These are phyloP conservation scores for Lepidium sativum DNA, from an alignment of 345 rosid species.

Conservation along the genomic window DNA sequence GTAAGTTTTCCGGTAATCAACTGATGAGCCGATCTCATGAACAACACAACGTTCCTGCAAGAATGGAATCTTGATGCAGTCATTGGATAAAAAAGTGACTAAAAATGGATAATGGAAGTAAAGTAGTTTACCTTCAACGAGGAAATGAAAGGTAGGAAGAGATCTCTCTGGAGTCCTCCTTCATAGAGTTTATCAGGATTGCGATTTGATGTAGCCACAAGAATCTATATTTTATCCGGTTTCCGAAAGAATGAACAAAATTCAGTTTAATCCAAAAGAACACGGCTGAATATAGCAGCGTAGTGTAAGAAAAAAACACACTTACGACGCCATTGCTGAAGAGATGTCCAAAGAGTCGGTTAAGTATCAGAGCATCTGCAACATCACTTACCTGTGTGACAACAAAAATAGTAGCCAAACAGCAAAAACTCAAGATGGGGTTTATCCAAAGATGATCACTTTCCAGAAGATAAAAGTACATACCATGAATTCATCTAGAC, in stretches of 20 bases:
- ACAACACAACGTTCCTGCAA: conserved; percentile 65
- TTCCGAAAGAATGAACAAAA: neutral
- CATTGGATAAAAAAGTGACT: neutral
- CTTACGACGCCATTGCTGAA: conserved; percentile 88
- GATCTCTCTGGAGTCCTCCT: conserved; percentile 97
- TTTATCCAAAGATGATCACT: neutral
- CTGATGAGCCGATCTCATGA: conserved; percentile 85
- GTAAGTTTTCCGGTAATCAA: conserved; percentile 87
- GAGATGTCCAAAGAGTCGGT: conserved; percentile 74
- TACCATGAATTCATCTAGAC: conserved; percentile 99
- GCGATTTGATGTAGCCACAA: conserved; percentile 92
- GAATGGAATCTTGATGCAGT: neutral
- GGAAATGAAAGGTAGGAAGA: conserved; percentile 81
- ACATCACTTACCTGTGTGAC: conserved; percentile 75
- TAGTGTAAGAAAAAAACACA: neutral
- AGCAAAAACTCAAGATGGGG: conserved; percentile 8
- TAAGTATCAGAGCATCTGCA: conserved; percentile 94
- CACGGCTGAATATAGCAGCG: neutral
- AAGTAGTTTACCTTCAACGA: conserved; percentile 58
- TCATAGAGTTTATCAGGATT: conserved; percentile 98
- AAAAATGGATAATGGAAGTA: neutral
- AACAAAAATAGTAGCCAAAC: neutral
- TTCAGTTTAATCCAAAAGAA: neutral
- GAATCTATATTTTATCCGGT: conserved; percentile 54
- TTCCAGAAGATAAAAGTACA: neutral